These are phyloP conservation scores for Talaromyces funiculosus DNA, from an alignment of 2,329 filamentous ascomycete species.

Conservation along the genomic window DNA sequence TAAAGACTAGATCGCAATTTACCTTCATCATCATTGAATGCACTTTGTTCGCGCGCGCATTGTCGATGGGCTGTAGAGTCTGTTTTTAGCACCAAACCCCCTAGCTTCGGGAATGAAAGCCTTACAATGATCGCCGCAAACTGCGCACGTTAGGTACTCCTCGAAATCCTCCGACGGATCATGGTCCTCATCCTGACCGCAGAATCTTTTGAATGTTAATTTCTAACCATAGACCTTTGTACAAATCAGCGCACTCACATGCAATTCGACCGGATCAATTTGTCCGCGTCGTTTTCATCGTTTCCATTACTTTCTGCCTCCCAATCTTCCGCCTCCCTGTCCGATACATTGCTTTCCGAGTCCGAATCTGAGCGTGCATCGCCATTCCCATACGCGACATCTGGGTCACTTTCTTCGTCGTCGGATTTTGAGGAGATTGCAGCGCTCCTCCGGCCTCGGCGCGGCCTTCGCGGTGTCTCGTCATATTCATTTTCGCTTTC, in stretches of 20 bases:
- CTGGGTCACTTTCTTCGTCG: constrained; percentile 36
- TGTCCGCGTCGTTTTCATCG: constrained; percentile 42
- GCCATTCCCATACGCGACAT: constrained; percentile 38
- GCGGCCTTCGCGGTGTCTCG: constrained; percentile 7
- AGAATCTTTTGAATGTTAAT: constrained; percentile 58
- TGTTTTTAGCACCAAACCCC: constrained; percentile 1
- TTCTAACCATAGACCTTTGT: constrained; percentile 18
- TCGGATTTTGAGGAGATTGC: constrained; percentile 39
- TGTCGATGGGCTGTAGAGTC: constrained; percentile 73
- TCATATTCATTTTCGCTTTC: constrained; percentile 26
- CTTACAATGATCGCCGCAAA: constrained; percentile 79
- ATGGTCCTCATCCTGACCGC: constrained; percentile 73
- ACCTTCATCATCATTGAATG: constrained; percentile 60
- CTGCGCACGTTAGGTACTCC: constrained; percentile 66
- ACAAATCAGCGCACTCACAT: constrained; percentile 46
- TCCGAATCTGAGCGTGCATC: constrained; percentile 34
- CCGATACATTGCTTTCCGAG: constrained; percentile 52
- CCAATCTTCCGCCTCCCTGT: constrained; percentile 48
- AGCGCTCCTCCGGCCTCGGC: constrained; percentile 1
- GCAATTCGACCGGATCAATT: constrained; percentile 54
- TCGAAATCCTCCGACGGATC: constrained; percentile 79
- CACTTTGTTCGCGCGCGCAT: constrained; percentile 71
- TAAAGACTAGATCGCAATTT: constrained; percentile 28
- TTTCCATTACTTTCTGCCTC: constrained; percentile 40
- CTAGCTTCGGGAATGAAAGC: constrained; percentile 21